phyloP scores from a whole-genome alignment of 352 stramenopile species.

The Thalassiosira exigua region DNA sequence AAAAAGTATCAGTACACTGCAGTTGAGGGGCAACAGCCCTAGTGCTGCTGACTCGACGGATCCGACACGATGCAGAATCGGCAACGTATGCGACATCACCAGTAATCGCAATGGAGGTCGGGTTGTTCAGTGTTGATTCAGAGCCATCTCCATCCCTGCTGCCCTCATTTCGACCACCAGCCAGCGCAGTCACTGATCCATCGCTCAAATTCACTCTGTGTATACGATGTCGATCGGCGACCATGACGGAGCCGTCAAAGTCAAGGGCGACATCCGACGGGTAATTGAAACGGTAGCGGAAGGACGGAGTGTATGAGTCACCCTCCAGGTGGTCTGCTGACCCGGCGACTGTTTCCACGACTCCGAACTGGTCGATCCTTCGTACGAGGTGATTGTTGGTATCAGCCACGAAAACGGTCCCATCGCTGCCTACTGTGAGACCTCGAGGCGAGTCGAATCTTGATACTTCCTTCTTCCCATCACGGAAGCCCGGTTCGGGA shows the following conservation, averaged over 20 bases:
- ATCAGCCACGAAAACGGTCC: constrained; percentile 93
- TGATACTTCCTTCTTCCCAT: constrained; percentile 86
- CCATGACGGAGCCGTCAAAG: constrained; percentile 85
- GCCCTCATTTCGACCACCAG: constrained; percentile 83
- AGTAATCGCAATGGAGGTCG: constrained; percentile 87
- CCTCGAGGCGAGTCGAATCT: constrained; percentile 93
- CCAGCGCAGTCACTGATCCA: constrained; percentile 90
- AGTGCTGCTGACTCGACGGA: constrained; percentile 88
- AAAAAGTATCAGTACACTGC: constrained; percentile 86
- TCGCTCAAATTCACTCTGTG: constrained; percentile 79
- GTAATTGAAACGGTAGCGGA: constrained; percentile 89
- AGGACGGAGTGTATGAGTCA: constrained; percentile 22
- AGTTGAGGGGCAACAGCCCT: constrained; percentile 82
- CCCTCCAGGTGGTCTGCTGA: constrained; percentile 46
- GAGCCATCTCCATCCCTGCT: constrained; percentile 88
- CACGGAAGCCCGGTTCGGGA: constrained; percentile 89
- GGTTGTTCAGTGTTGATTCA: constrained; percentile 91
- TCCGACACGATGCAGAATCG: constrained; percentile 90
- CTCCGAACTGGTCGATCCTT: constrained; percentile 84
- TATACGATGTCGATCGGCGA: constrained; percentile 90
- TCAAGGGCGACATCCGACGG: constrained; percentile 91
- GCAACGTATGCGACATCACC: constrained; percentile 90
- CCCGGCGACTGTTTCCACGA: constrained; percentile 83
- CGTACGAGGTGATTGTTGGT: constrained; percentile 95
- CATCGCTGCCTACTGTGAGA: constrained; percentile 85